Evolutionary conservation across 2,329 filamentous ascomycete genomes (phyloP), one percentile per base, ranked within the genome.

Genomic region (Lecanoromycetidae sp.): DNA sequence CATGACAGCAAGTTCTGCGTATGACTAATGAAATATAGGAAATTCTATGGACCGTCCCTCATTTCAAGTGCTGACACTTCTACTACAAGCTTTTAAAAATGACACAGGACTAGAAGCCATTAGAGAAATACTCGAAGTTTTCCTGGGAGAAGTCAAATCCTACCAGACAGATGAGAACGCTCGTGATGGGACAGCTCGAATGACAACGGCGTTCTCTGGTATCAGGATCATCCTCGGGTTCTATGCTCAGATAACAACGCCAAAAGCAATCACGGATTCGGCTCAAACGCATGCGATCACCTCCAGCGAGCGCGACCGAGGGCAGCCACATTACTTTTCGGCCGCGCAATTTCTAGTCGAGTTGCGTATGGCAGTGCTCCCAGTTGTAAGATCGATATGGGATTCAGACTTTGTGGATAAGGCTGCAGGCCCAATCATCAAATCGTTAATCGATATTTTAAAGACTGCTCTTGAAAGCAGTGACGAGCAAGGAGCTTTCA

Each of bases 41-140:
- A 51, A 71, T 66, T 48, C 67, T 23, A 40, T 39, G 65, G 57
- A 72, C 57, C 57, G 77, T 69, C 53, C 74, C 64, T 54, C 67
- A 65, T 53, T 70, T 3, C 66, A 71, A 54, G 69, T 69, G 52
- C 61, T 80, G 52, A 83, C 87, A 35, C 75, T 91, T 23, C 80
- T 96, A 29, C 71, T 98, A 20, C 75, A 88, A 46, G 84, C 87
- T 1, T 95, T 98, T 68, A 90, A 88, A 62, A 80, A 86, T 50
- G 75, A 79, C 39, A 80, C 79, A 32, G 90, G 91, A 0, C 72
- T 98, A 49, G 74, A 79, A 7, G 72, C 79, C 4, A 67, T 96
- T 51, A 87, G 85, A 56, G 68, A 74, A 0, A 80, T 94, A 59
- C 72, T 93, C 8, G 69, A 77, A 33, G 71, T 75, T 15, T 91